Percentiles rank a stretch among this genome's conserved stretches.
These are phyloP conservation scores for Volvox reticuliferus DNA, from an alignment of 139 green algal genomes.

Conservation along the genomic window DNA sequence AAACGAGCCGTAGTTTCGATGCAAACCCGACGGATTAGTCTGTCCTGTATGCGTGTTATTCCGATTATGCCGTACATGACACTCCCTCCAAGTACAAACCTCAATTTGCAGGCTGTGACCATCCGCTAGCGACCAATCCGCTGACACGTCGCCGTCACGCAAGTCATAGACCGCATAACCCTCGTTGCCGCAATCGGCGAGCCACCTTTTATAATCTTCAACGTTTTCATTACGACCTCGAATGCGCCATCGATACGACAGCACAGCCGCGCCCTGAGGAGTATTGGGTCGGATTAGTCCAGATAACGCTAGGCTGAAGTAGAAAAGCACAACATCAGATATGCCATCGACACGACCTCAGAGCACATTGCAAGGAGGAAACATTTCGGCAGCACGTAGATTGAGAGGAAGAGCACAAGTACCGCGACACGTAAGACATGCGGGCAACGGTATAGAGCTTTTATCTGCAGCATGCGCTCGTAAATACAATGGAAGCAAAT, in stretches of 20 bases:
- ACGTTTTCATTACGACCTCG: conserved; percentile 8
- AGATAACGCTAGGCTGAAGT: not conserved
- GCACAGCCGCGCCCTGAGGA: conserved; percentile 25
- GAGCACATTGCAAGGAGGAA: too few relatives aligned
- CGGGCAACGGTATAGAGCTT: not conserved
- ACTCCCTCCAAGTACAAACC: not conserved
- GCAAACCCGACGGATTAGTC: too few relatives aligned
- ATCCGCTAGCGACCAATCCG: conserved; percentile 15
- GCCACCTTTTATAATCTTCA: not conserved
- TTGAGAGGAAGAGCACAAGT: too few relatives aligned
- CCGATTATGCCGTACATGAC: too few relatives aligned
- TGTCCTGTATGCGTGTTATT: too few relatives aligned
- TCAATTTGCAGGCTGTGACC: conserved; percentile 25
- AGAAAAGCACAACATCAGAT: too few relatives aligned
- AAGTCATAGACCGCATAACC: conserved; percentile 10
- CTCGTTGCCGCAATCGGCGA: conserved; percentile 1
- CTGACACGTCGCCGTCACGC: not conserved
- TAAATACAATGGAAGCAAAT: not conserved
- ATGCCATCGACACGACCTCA: too few relatives aligned
- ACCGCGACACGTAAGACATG: not conserved
- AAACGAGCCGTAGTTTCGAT: too few relatives aligned
- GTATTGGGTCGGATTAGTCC: not conserved
- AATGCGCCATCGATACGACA: conserved; percentile 40
- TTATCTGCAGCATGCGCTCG: not conserved
- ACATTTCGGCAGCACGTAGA: too few relatives aligned